phyloP scores from a whole-genome alignment of 371 early-diverging fungal genomes.

The Entomophthora muscae region DNA sequence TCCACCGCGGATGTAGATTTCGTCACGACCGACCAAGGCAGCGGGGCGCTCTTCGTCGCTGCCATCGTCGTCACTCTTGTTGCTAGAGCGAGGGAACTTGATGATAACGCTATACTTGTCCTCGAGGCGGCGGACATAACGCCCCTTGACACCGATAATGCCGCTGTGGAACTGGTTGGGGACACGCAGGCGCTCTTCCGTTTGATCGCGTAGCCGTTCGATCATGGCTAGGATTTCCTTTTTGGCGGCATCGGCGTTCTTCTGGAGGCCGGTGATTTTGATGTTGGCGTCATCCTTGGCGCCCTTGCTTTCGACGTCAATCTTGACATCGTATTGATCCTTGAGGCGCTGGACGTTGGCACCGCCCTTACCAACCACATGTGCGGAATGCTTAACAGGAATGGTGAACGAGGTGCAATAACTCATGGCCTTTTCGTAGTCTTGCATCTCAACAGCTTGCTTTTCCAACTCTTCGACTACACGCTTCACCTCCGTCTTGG shows the following conservation, averaged over 20 bases:
- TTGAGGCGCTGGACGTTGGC: slow-evolving; percentile 57
- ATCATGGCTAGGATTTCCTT: slow-evolving; percentile 44
- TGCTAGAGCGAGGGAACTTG: slow-evolving; percentile 34
- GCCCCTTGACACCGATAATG: slow-evolving; percentile 58
- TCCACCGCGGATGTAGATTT: slow-evolving; percentile 52
- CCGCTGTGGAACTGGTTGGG: slow-evolving; percentile 45
- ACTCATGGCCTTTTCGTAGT: slow-evolving; percentile 43
- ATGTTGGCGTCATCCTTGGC: slow-evolving; percentile 35
- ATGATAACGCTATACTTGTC: slow-evolving; percentile 63
- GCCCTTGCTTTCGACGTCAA: slow-evolving; percentile 47
- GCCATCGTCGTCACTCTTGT: slow-evolving; percentile 15
- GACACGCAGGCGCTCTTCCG: slow-evolving; percentile 34
- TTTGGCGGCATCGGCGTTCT: slow-evolving; percentile 56
- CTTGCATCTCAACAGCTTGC: slow-evolving; percentile 42
- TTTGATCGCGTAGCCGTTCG: slow-evolving; percentile 56
- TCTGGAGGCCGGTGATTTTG: slow-evolving; percentile 57
- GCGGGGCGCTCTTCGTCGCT: slow-evolving; percentile 24
- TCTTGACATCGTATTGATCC: slow-evolving; percentile 54
- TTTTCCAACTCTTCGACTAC: slow-evolving; percentile 41
- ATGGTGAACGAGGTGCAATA: slow-evolving; percentile 48
- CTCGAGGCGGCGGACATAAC: slow-evolving; percentile 59
- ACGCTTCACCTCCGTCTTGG: slow-evolving; percentile 49
- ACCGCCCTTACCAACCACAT: slow-evolving; percentile 80
- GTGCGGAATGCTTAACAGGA: slow-evolving; percentile 47
- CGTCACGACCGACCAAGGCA: slow-evolving; percentile 19